Evolutionary conservation across 192 early-diverging fungal species (phyloP), one percentile per base, ranked within the genome.

Genomic region (Jimgerdemannia flammicorona): DNA sequence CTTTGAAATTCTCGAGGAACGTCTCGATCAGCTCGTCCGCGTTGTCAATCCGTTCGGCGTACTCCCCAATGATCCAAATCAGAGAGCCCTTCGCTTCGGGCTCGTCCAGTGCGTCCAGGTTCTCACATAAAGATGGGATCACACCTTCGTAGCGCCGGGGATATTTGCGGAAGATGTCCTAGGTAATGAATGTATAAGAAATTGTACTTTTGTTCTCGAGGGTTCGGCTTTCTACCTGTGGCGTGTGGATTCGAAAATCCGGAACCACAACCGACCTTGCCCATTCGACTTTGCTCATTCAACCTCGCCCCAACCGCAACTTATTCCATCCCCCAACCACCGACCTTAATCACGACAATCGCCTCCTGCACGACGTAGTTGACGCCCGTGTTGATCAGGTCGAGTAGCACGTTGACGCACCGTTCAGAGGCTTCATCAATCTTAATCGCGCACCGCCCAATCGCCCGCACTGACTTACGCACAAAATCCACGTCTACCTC

Each of bases 401-500:
- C 96, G 70, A 95, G 80, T 43, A 99, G 87, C n/a, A 92, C 91
- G 43, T 92, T 88, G 42, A 98, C 85, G 66, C 95, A 96, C 72
- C 92, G 83, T 72, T 97, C 95, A 20, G 96, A 88, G 0, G 97
- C 93, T 42, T 89, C 87, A 42, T 95, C 92, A 81, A 97, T 92
- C 78, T 96, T 97, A 65, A 98, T 92, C 1, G 96, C 97, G 73
- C 96, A 95, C 44, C 91, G 90, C 66, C 97, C 95, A 77, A 99
- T 98, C 3, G 97, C 97, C 40, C 87, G 83, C 43, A 99, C 90
- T 3, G 95, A 88, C 75, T 92, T 95, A 42, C 95, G 85, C 3
- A 97, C 96, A 88, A 98, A 97, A 77, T 97, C 97, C 20, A 98
- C 94, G 82, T 98, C 97, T 2, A 99, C 97, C 78, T 99, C 97